Evolutionary conservation across 441 rosid species (phyloP).

Genomic region (Pelargonium cotyledonis): DNA sequence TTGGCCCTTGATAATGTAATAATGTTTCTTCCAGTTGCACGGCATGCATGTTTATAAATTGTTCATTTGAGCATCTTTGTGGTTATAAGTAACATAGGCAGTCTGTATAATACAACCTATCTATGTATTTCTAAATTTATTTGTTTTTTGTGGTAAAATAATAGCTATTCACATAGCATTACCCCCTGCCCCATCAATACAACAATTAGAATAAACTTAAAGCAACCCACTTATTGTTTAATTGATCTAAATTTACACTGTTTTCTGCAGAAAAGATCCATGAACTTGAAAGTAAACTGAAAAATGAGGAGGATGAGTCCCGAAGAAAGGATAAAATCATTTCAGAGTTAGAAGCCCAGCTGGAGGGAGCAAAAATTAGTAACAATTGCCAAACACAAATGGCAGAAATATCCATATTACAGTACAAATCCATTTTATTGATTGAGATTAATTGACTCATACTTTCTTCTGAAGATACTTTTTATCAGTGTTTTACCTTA

Average conservation of each 20-base stretch:
- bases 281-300: constrained; percentile 46
- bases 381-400: constrained; percentile 37
- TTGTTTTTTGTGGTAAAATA: neutral
- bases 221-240: constrained; percentile 8
- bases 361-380: constrained; percentile 43
- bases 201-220: neutral
- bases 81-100: neutral
- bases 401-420: constrained; percentile 60
- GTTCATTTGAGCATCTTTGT: neutral
- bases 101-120: neutral
- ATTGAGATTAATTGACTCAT: constrained; percentile 9
- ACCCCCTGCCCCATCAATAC: neutral
- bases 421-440: constrained; percentile 8
- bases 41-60: neutral
- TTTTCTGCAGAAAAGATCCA: constrained; percentile 48
- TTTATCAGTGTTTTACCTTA: constrained; percentile 36
- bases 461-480: constrained; percentile 19
- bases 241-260: constrained; percentile 11
- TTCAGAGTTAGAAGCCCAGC: constrained; percentile 48
- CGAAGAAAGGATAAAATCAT: constrained; percentile 45
- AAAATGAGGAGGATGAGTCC: constrained; percentile 39
- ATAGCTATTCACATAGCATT: constrained; percentile 1
- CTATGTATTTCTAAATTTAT: neutral
- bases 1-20: constrained; percentile 12
- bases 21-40: neutral